phyloP scores from a whole-genome alignment of 495 filamentous ascomycete genomes.

The Usnea hakonensis region DNA sequence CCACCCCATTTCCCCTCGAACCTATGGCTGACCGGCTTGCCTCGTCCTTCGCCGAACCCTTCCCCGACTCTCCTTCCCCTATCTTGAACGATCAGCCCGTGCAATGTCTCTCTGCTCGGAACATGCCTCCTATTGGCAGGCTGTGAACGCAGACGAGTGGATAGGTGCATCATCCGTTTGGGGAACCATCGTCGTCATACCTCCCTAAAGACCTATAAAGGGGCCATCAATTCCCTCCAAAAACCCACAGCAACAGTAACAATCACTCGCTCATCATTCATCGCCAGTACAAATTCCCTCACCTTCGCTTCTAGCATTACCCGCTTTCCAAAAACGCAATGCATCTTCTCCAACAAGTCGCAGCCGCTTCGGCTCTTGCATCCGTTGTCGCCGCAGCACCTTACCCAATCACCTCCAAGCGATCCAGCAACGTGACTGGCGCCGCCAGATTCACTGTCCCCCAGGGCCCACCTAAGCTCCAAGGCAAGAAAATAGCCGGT shows the following conservation, averaged over 20 bases:
- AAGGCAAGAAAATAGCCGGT: slow-evolving; percentile 26
- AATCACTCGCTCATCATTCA: not conserved
- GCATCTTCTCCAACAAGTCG: slow-evolving; percentile 19
- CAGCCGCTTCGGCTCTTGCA: slow-evolving; percentile 20
- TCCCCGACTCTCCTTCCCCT: not conserved
- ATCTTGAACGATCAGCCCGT: not conserved
- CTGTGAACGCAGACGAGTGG: not conserved
- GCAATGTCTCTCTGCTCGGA: not conserved
- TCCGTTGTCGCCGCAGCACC: slow-evolving; percentile 14
- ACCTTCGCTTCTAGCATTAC: not conserved
- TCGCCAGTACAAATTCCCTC: not conserved
- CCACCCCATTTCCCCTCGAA: not conserved
- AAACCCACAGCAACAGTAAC: slow-evolving; percentile 3
- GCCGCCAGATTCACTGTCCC: slow-evolving; percentile 14
- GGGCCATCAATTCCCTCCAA: not conserved
- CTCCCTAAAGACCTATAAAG: slow-evolving; percentile 7
- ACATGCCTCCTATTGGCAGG: not conserved
- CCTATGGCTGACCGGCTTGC: not conserved
- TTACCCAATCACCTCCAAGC: slow-evolving; percentile 3
- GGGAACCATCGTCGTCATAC: not conserved
- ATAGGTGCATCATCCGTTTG: not conserved
- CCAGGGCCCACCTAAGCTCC: slow-evolving; percentile 11
- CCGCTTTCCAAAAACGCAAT: slow-evolving; percentile 1
- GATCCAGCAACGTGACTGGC: slow-evolving; percentile 9
- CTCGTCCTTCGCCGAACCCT: not conserved